Conservation (phyloP, 192 early-diverging fungal genomes). For the Coemansia sp. region DNA sequence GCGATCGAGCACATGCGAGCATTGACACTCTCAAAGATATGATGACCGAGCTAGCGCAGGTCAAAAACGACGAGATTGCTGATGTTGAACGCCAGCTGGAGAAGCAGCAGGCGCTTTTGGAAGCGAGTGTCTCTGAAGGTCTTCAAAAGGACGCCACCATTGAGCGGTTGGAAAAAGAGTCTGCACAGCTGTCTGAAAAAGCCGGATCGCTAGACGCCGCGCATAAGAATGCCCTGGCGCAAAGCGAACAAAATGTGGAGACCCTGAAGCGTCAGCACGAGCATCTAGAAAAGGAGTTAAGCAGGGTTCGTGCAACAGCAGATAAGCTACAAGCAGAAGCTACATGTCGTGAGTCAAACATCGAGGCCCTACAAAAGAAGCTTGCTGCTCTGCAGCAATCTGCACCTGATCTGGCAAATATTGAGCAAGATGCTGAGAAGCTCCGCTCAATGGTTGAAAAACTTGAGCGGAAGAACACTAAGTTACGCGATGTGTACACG, state of each 20-base stretch:
- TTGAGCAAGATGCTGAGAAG: conserved; percentile 19
- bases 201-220: not conserved
- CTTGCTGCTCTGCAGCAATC: conserved; percentile 7
- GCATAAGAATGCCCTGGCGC: conserved; percentile 1
- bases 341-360: conserved; percentile 6
- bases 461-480: conserved; percentile 46
- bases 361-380: conserved; percentile 11
- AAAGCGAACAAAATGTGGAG: not conserved
- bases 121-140: conserved; percentile 23
- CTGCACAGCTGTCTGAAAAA: conserved; percentile 1
- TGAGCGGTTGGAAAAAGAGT: conserved; percentile 17
- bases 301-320: not conserved
- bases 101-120: conserved; percentile 21
- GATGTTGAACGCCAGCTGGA: conserved; percentile 25
- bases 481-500: conserved; percentile 46
- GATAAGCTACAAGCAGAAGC: conserved; percentile 13
- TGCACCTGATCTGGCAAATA: not conserved
- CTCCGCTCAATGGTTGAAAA: conserved; percentile 26
- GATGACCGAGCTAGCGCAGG: conserved; percentile 48
- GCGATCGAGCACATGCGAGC: conserved; percentile 14
- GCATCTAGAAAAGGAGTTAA: conserved; percentile 10
- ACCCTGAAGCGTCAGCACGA: conserved; percentile 11
- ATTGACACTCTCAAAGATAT: conserved; percentile 40
- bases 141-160: conserved; percentile 35
- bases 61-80: conserved; percentile 42